Evolutionary conservation across 148 eudicot genomes (phyloP).

Genomic region (Agrostemma githago): DNA sequence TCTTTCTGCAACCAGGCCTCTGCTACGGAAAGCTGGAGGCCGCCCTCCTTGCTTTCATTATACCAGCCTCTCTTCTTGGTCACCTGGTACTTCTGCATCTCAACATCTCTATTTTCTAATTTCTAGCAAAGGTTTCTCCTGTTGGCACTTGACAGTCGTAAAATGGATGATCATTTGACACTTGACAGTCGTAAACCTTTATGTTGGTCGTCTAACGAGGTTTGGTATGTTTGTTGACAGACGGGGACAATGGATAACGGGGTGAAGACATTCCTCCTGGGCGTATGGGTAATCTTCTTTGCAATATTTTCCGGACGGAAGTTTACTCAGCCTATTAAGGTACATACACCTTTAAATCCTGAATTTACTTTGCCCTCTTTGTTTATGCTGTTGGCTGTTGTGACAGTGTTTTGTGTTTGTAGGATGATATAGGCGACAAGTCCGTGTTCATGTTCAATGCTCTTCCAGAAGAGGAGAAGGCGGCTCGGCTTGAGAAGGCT

Average conservation of each 20-base stretch:
- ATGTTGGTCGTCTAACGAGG: neutral
- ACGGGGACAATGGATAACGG: conserved; percentile 72
- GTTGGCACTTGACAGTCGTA: too few relatives aligned
- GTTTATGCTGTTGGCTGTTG: neutral
- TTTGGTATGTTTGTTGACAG: conserved; percentile 33
- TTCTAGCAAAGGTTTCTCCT: too few relatives aligned
- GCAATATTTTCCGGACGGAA: conserved; percentile 78
- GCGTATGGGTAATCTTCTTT: conserved; percentile 80
- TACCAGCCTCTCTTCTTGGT: conserved; percentile 78
- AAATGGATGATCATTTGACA: too few relatives aligned
- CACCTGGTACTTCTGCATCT: conserved; percentile 60
- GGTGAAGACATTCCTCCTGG: conserved; percentile 56
- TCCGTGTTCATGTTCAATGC: conserved; percentile 86
- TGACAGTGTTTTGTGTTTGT: conserved; percentile 13
- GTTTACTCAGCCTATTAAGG: conserved; percentile 91
- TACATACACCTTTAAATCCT: conserved; percentile 28
- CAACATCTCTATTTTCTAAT: neutral
- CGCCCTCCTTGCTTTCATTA: conserved; percentile 68
- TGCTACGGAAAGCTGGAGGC: conserved; percentile 99
- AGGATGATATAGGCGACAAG: conserved; percentile 98
- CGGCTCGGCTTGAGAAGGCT: conserved; percentile 50
- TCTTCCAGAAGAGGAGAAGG: conserved; percentile 71
- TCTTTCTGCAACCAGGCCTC: conserved; percentile 46
- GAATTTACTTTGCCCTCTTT: neutral
- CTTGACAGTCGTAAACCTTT: neutral